Base-by-base conservation (phyloP, 2,329 filamentous ascomycete genomes). In the Orbilia quercus region DNA sequence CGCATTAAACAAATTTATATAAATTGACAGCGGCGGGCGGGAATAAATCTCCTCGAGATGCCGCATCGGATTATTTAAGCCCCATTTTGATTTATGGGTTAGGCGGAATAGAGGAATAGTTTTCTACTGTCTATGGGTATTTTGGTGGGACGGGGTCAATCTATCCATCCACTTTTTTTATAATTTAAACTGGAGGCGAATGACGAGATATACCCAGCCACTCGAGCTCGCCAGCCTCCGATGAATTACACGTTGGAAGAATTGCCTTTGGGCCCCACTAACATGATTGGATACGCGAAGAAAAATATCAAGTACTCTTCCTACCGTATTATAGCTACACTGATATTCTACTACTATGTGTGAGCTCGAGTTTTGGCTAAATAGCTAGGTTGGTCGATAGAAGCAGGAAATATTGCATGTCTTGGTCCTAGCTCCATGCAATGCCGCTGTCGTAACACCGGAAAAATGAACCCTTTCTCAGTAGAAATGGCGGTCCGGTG, bases 391-490 rank as follows among this genome's bases (percentile, higher is more conserved):
- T 14, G 9, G 36, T n/a, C 16, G 18, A 45, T 6, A 23, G 16
- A 18, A 22, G 20, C 34, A 20, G 31, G 54, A 40, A 50, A 60
- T 50, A 20, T 20, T 51, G 44, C 45, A 50, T 0, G 16, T 28
- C 57, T 50, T 50, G 57, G 57, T 31, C 1, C n/a, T 36, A 12
- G n/a, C 14, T n/a, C 1, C 31, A 2, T 14, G 38, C 31, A 58
- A 38, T 44, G 22, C 14, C 22, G 40, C 11, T n/a, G 7, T 3
- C 7, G 40, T 22, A 20, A 22, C 25, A 25, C 38, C 44, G 54
- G 55, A 38, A 53, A 36, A 63, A 63, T 63, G 40, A n/a, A 12
- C 54, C 54, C 36, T 3, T 34, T 7, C 36, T 40, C 36, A 40
- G n/a, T n/a, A n/a, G 36, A 40, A 40, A 14, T 14, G 12, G 5